Evolutionary conservation across 345 rosid species (phyloP), one percentile per base, ranked within the genome.

Genomic region (Orychophragmus violaceus): DNA sequence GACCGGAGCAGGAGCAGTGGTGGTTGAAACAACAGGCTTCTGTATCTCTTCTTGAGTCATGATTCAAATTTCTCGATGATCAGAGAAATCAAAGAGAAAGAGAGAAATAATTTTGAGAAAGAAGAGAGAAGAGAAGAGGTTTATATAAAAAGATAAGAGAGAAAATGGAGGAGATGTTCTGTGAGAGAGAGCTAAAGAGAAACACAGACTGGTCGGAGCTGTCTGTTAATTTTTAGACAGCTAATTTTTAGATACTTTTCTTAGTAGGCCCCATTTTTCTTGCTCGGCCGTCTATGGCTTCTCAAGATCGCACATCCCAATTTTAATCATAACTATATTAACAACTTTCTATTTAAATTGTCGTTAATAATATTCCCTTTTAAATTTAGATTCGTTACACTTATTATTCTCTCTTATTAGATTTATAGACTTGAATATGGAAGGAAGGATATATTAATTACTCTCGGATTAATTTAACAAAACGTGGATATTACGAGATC

Each of bases 11-110:
- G 79, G 66, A 16, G 66, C 45, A 52, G 67, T 22, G 10, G 37
- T 30, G 17, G 42, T 23, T 8, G 77, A 42, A 59, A 72, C 62
- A 52, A 46, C 52, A 61, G 69, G 69, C 6, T 74, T 74, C 44
- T 67, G 77, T 61, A 62, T 74, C 53, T 68, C 77, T 61, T 74
- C 77, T 68, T 74, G 77, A 74, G 77, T 53, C 77, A 74, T 74
- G 58, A 35, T 56, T 54, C 17, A 3, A 39, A 17, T 29, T 9
- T 30, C 25, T 35, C 17, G 24, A 62, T 8, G 64, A 56, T 25
- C 16, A 36, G 69, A 65, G 56, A 37, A 45, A 59, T 1, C 4
- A 30, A 5, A 22, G 49, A 51, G 18, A 42, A 18, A 45, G 51
- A 59, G 42, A 37, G 45, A 54, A 14, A 30, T 21, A 52, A 65